Base-by-base conservation (phyloP, 192 early-diverging fungal genomes). In the Chytriomyces confervae region DNA sequence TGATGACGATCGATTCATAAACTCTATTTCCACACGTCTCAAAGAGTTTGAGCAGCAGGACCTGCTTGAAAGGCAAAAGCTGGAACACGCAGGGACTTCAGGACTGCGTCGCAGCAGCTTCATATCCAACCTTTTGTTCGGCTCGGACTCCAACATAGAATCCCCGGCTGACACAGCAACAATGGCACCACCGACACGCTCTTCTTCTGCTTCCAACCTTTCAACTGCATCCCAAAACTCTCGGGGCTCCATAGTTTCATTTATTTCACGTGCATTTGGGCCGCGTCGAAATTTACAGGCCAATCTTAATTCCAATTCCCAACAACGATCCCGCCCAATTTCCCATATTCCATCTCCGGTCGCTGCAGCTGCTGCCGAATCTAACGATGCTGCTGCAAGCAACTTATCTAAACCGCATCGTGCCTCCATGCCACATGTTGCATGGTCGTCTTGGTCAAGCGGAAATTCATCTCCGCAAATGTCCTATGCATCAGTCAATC, bases 251-350 rank as follows among this genome's bases (percentile, higher is more conserved):
- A 82, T 85, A 79, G 84, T 89, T 76, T 85, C 84, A 72, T 91
- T 91, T 73, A 82, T 87, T 74, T 91, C 91, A 84, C 85, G 74
- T 18, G 74, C 84, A 76, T 95, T 92, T 76, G 87, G 88, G 61
- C 86, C 74, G 7, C 74, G 74, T 9, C 74, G 74, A 16, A 48
- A 20, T 27, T 48, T 66, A 11, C 74, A 75, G 46, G 6, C 16
- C 24, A 62, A 49, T 24, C 61, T 6, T 36, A 36, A 36, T 36
- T 36, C 36, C 36, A 36, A 2, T 36, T 36, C 36, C 36, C 36
- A 36, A 36, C 23, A 48, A 68, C 13, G 43, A 1, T 46, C 18
- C 45, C 69, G 50, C 10, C 69, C 69, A 24, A 23, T 29, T 13
- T 70, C 69, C 50, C 50, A 50, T 45, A 53, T 27, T 20, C 47